phyloP scores from a whole-genome alignment of 2,329 filamentous ascomycete genomes.

The Sphaerulina populicola region DNA sequence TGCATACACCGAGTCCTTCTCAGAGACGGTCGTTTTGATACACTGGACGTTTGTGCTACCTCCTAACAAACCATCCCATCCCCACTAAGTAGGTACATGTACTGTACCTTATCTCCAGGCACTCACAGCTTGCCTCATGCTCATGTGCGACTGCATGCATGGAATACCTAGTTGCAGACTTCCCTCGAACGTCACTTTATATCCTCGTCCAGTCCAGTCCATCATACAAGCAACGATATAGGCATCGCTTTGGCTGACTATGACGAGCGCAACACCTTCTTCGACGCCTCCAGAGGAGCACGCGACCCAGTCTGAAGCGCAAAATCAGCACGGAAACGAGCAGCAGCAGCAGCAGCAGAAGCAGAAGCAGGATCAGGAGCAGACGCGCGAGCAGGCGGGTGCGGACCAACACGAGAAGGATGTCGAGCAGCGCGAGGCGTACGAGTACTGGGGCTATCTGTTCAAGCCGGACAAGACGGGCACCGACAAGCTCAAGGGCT shows the following conservation, averaged over 20 bases:
- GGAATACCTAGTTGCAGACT: not conserved
- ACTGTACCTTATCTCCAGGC: not conserved
- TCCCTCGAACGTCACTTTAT: not conserved
- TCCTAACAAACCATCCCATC: not conserved
- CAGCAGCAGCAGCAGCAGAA: too few relatives aligned
- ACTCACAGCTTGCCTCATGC: not conserved
- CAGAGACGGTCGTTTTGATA: not conserved
- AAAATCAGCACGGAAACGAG: not conserved
- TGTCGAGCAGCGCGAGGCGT: constrained; percentile 36
- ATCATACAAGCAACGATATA: not conserved
- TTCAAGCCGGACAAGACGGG: constrained; percentile 46
- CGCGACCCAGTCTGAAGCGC: constrained; percentile 7
- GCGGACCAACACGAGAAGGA: constrained; percentile 23
- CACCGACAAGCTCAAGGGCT: constrained; percentile 39
- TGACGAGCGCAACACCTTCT: not conserved
- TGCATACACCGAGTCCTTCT: too few relatives aligned
- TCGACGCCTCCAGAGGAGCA: constrained; percentile 5
- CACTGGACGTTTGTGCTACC: not conserved
- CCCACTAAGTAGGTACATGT: too few relatives aligned
- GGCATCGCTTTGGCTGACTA: not conserved
- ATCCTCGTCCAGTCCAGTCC: not conserved
- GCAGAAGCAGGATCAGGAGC: too few relatives aligned
- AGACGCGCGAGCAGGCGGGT: too few relatives aligned
- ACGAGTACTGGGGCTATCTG: constrained; percentile 45
- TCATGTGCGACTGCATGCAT: not conserved